Conservation (phyloP, 768 basidiomycete species). For the Grammothele lineata region DNA sequence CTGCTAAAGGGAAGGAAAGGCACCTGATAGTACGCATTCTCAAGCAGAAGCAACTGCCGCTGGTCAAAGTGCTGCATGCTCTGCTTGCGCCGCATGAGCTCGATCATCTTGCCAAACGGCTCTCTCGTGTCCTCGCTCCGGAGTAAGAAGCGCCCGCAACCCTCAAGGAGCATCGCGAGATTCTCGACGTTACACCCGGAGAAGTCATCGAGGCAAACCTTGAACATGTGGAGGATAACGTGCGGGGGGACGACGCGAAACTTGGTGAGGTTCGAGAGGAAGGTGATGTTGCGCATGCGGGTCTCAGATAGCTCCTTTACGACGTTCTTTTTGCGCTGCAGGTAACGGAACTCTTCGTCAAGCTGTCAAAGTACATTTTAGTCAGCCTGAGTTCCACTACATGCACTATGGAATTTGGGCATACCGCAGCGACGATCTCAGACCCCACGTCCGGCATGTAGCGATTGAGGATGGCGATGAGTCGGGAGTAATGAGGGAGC, state of each 20-base stretch:
- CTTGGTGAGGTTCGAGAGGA: slow-evolving; percentile 91
- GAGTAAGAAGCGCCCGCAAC: slow-evolving; percentile 88
- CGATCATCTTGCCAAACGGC: slow-evolving; percentile 88
- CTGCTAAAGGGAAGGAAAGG: slow-evolving; percentile 34
- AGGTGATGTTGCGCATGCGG: slow-evolving; percentile 83
- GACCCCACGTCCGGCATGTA: slow-evolving; percentile 94
- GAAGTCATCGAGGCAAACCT: slow-evolving; percentile 96
- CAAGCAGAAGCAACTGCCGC: slow-evolving; percentile 81
- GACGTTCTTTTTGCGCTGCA: slow-evolving; percentile 91
- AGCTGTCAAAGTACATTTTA: too few species aligned
- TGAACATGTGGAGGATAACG: slow-evolving; percentile 91
- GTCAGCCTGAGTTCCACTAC: too few species aligned
- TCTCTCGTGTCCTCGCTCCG: slow-evolving; percentile 84
- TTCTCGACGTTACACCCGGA: slow-evolving; percentile 92
- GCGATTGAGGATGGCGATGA: slow-evolving; percentile 81
- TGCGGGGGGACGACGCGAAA: slow-evolving; percentile 89
- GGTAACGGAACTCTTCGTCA: slow-evolving; percentile 94
- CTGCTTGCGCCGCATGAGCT: slow-evolving; percentile 94
- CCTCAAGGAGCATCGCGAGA: slow-evolving; percentile 85
- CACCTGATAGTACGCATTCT: slow-evolving; percentile 99
- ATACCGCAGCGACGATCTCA: slow-evolving; percentile 75
- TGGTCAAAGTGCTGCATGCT: slow-evolving; percentile 90
- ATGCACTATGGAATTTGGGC: too few species aligned
- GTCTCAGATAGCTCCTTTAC: slow-evolving; percentile 86
- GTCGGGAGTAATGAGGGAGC: slow-evolving; percentile 86